Evolutionary conservation across 2,329 filamentous ascomycete genomes (phyloP).

Genomic region (Zasmidium cellare): DNA sequence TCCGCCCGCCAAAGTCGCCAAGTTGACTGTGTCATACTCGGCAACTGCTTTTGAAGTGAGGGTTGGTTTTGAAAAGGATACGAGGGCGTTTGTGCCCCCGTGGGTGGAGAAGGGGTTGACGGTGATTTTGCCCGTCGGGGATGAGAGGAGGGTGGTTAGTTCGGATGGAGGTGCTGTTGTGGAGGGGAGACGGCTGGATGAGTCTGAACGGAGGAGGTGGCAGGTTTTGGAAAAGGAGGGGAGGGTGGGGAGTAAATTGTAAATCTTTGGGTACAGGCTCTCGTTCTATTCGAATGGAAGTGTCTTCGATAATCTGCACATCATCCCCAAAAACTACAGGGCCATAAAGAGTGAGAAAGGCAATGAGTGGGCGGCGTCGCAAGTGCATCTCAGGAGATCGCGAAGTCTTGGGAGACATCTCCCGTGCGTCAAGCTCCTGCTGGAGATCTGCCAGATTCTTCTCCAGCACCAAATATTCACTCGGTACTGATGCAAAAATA

Average conservation of each 20-base stretch:
- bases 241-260: background rate
- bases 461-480: no score
- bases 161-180: constrained; percentile 14
- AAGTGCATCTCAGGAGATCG: no score
- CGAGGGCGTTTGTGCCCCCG: constrained; percentile 46
- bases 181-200: constrained; percentile 23
- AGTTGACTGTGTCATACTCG: constrained; percentile 46
- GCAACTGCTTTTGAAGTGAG: constrained; percentile 46
- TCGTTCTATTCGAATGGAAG: no score
- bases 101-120: constrained; percentile 49
- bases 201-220: constrained; percentile 24
- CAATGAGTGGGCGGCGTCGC: no score
- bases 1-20: constrained; percentile 39
- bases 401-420: no score
- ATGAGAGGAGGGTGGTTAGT: constrained; percentile 42
- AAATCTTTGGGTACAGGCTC: no score
- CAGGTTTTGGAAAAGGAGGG: constrained; percentile 2
- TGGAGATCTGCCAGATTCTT: no score
- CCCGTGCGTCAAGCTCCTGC: no score
- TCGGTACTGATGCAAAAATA: no score
- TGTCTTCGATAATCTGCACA: no score
- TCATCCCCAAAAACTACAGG: no score
- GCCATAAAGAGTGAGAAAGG: no score
- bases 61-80: constrained; percentile 44
- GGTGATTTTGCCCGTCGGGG: constrained; percentile 54